Evolutionary conservation across 371 early-diverging fungal species (phyloP).

Genomic region (Mortierella sp.): DNA sequence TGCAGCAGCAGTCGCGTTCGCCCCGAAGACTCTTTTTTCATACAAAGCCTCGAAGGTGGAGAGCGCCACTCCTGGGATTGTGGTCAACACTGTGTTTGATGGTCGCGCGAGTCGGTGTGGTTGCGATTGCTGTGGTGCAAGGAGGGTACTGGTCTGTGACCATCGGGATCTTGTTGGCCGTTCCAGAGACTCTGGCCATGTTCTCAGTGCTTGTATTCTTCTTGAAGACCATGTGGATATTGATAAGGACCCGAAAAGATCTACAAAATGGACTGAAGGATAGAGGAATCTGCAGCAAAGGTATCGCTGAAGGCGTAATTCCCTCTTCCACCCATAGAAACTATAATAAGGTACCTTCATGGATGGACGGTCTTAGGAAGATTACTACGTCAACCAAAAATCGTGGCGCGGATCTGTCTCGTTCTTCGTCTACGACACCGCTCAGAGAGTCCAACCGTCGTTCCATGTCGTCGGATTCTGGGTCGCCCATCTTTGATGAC

Average conservation of each 20-base stretch:
- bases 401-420: conserved; percentile 5
- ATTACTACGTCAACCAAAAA: too few species aligned
- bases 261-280: neutral
- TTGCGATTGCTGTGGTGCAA: conserved; percentile 26
- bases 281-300: conserved; percentile 11
- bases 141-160: conserved; percentile 44
- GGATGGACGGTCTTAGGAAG: neutral
- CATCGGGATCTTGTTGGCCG: conserved; percentile 46
- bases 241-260: conserved; percentile 1
- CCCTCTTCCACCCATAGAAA: neutral
- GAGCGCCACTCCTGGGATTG: conserved; percentile 42
- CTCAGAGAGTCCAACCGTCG: conserved; percentile 17
- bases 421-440: conserved; percentile 21
- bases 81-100: conserved; percentile 43
- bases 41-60: conserved; percentile 21
- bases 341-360: neutral
- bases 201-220: conserved; percentile 35
- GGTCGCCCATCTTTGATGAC: conserved; percentile 1
- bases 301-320: neutral
- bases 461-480: too few species aligned
- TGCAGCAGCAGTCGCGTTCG: conserved; percentile 26
- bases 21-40: conserved; percentile 5
- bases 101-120: conserved; percentile 21
- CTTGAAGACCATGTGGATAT: conserved; percentile 39
- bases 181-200: conserved; percentile 48